These are phyloP conservation scores for Diaporthe nobilis DNA, from an alignment of 2,329 filamentous ascomycete genomes.

Conservation along the genomic window DNA sequence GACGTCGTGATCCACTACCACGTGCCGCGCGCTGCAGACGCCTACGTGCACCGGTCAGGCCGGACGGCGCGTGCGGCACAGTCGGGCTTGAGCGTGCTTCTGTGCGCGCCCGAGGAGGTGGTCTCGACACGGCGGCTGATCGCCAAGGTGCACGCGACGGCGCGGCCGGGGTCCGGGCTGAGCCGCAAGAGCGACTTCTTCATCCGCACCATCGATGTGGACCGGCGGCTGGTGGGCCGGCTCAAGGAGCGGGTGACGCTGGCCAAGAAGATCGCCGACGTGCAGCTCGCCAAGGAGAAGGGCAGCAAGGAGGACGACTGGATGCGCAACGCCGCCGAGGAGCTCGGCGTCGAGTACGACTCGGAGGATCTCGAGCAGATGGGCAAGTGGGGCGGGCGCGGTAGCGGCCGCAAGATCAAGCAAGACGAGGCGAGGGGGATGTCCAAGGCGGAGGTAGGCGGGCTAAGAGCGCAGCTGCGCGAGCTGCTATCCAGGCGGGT, in stretches of 20 bases:
- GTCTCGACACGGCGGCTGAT: slow-evolving; percentile 86
- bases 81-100: slow-evolving; percentile 84
- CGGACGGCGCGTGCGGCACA: slow-evolving; percentile 89
- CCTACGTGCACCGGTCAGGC: slow-evolving; percentile 95
- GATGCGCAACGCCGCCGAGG: slow-evolving; percentile 87
- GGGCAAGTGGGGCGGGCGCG: slow-evolving; percentile 75
- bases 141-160: slow-evolving; percentile 84
- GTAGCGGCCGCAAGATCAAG: slow-evolving; percentile 80
- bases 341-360: slow-evolving; percentile 94
- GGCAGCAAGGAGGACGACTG: slow-evolving; percentile 86
- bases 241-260: slow-evolving; percentile 84
- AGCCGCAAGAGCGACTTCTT: slow-evolving; percentile 70
- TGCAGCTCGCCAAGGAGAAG: slow-evolving; percentile 88
- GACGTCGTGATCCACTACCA: slow-evolving; percentile 96
- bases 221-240: slow-evolving; percentile 82
- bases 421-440: slow-evolving; percentile 78
- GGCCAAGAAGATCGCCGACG: slow-evolving; percentile 90
- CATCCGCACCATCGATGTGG: slow-evolving; percentile 86
- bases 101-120: slow-evolving; percentile 94
- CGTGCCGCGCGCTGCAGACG: slow-evolving; percentile 89
- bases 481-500: slow-evolving; percentile 79
- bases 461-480: slow-evolving; percentile 79
- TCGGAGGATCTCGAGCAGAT: slow-evolving; percentile 83
- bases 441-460: slow-evolving; percentile 80
- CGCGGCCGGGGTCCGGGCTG: slow-evolving; percentile 54